Conservation (phyloP, 495 filamentous ascomycete species). For the Aspergillus heteromorphus region DNA sequence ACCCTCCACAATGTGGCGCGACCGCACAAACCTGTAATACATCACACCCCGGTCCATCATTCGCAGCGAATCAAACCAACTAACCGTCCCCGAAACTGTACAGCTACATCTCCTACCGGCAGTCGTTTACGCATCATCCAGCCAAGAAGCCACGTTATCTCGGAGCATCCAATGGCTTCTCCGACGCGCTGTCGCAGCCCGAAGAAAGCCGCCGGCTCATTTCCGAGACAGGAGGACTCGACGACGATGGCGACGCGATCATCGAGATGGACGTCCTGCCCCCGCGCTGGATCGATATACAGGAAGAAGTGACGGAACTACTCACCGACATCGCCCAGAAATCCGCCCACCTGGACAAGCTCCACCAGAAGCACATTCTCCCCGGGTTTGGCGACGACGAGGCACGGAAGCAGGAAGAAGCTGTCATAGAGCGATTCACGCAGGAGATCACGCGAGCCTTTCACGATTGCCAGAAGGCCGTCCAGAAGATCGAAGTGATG, state of each 20-base stretch:
- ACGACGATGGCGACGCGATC: constrained; percentile 86
- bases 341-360: constrained; percentile 75
- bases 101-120: constrained; percentile 97
- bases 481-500: constrained; percentile 81
- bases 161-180: constrained; percentile 67
- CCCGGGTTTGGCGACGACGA: constrained; percentile 96
- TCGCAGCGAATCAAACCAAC: neutral
- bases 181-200: constrained; percentile 52
- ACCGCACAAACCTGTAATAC: constrained; percentile 90
- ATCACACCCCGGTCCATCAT: constrained; percentile 3
- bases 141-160: constrained; percentile 73
- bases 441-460: constrained; percentile 85
- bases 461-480: constrained; percentile 81
- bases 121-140: constrained; percentile 94
- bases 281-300: constrained; percentile 91
- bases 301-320: constrained; percentile 83
- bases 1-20: constrained; percentile 73
- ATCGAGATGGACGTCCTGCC: constrained; percentile 98
- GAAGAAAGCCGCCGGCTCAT: constrained; percentile 86
- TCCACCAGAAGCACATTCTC: constrained; percentile 95
- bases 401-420: constrained; percentile 73
- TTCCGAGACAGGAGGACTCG: constrained; percentile 63
- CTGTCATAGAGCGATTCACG: constrained; percentile 83
- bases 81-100: constrained; percentile 7
- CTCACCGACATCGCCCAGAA: constrained; percentile 78